Evolutionary conservation across 306 rosid species (phyloP).

Genomic region (Abrus pulchellus): DNA sequence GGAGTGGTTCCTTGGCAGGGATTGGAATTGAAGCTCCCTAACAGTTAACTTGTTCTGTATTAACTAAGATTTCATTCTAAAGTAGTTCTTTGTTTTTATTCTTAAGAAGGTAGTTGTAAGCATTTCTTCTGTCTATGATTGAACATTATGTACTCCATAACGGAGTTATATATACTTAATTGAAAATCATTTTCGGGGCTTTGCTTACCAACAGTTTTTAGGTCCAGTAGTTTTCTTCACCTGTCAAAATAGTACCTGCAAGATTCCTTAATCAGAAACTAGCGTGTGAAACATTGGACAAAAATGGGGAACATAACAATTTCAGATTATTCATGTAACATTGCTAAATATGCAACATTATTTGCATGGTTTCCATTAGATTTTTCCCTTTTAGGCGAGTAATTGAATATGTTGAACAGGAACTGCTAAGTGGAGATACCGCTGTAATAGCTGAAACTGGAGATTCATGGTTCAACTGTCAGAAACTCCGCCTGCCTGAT

Average conservation of each 20-base stretch:
- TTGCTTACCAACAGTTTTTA: not conserved
- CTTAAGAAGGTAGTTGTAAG: slow-evolving; percentile 8
- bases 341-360: not conserved
- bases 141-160: not conserved
- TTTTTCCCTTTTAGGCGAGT: not conserved
- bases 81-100: not conserved
- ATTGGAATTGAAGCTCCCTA: not conserved
- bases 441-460: slow-evolving; percentile 91
- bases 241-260: not conserved
- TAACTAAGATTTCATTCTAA: slow-evolving; percentile 4
- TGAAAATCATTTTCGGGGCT: not conserved
- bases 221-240: slow-evolving; percentile 3
- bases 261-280: not conserved
- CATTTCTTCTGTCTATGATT: not conserved
- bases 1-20: not conserved
- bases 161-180: not conserved
- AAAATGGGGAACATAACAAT: slow-evolving; percentile 2
- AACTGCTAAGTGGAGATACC: slow-evolving; percentile 62
- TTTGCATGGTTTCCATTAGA: slow-evolving; percentile 8
- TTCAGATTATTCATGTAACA: slow-evolving; percentile 22
- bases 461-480: slow-evolving; percentile 96
- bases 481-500: slow-evolving; percentile 82
- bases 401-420: slow-evolving; percentile 57
- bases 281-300: not conserved
- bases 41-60: not conserved